Conservation (phyloP, 192 early-diverging fungal genomes). For the Backusella parvicylindrica region DNA sequence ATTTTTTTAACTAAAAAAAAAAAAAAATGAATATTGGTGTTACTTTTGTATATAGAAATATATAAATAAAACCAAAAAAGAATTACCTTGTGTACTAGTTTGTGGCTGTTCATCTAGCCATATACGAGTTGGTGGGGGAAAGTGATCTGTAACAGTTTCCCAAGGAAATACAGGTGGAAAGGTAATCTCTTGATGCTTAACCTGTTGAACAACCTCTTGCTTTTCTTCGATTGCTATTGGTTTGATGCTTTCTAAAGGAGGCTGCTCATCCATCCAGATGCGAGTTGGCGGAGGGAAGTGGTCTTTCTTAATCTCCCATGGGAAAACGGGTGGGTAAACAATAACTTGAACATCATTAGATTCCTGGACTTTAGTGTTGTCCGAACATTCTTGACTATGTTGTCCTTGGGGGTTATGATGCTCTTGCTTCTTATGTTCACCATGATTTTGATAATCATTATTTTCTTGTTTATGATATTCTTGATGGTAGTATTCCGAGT, state of each 20-base stretch:
- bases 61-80: too few species aligned
- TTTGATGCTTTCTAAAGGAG: background rate
- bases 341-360: background rate
- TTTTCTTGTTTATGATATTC: background rate
- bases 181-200: background rate
- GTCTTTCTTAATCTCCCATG: background rate
- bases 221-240: background rate
- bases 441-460: background rate
- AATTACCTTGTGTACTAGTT: background rate
- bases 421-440: background rate
- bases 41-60: too few species aligned
- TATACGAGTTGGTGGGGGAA: slow-evolving; percentile 4
- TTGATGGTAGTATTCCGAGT: slow-evolving; percentile 14
- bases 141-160: background rate
- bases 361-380: background rate
- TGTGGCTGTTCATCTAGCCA: slow-evolving; percentile 5
- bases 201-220: too few species aligned
- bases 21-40: too few species aligned
- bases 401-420: background rate
- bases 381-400: background rate
- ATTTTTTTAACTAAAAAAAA: background rate
- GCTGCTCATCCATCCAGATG: slow-evolving; percentile 18
- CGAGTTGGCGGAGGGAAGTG: background rate
- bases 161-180: background rate
- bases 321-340: background rate